A percentile compares a stretch with the other conserved stretches of the same genome.
Evolutionary conservation across 2,329 filamentous ascomycete genomes (phyloP).

Genomic region (Alternaria ethzedia): DNA sequence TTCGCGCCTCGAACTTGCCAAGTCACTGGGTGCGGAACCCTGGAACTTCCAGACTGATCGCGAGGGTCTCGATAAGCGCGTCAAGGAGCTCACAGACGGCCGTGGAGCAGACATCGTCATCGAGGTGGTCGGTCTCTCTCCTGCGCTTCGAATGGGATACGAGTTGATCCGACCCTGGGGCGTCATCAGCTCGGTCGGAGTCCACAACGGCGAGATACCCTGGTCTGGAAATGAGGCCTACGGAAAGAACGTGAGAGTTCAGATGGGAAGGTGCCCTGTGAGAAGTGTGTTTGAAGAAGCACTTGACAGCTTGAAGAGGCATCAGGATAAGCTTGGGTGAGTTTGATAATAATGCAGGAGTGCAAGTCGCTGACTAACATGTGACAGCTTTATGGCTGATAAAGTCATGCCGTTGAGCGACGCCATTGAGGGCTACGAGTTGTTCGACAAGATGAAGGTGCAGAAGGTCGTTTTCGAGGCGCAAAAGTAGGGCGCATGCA

Average conservation of each 20-base stretch:
- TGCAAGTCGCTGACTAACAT: background rate
- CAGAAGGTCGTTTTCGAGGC: conserved; percentile 61
- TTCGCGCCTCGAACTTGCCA: conserved; percentile 75
- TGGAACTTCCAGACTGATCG: conserved; percentile 76
- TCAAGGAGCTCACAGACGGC: conserved; percentile 77
- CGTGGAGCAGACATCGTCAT: conserved; percentile 86
- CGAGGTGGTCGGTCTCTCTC: conserved; percentile 57
- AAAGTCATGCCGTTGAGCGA: conserved; percentile 59
- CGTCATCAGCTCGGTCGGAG: conserved; percentile 55
- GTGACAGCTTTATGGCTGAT: conserved; percentile 57
- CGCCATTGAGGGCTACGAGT: conserved; percentile 59
- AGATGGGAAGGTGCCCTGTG: conserved; percentile 60
- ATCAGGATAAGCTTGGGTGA: conserved; percentile 57
- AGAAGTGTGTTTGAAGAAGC: conserved; percentile 58
- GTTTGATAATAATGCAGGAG: conserved; percentile 7
- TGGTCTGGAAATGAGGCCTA: conserved; percentile 58
- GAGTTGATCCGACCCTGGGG: conserved; percentile 59
- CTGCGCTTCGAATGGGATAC: conserved; percentile 56
- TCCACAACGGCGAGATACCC: conserved; percentile 58
- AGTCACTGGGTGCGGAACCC: conserved; percentile 77
- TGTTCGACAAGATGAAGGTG: conserved; percentile 61
- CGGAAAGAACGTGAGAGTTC: conserved; percentile 57
- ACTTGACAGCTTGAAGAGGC: conserved; percentile 53
- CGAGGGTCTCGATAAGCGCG: conserved; percentile 69
- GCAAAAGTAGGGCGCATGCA: conserved; percentile 35